Base-by-base conservation (phyloP, 2,329 filamentous ascomycete species). In the Neonectria punicea region DNA sequence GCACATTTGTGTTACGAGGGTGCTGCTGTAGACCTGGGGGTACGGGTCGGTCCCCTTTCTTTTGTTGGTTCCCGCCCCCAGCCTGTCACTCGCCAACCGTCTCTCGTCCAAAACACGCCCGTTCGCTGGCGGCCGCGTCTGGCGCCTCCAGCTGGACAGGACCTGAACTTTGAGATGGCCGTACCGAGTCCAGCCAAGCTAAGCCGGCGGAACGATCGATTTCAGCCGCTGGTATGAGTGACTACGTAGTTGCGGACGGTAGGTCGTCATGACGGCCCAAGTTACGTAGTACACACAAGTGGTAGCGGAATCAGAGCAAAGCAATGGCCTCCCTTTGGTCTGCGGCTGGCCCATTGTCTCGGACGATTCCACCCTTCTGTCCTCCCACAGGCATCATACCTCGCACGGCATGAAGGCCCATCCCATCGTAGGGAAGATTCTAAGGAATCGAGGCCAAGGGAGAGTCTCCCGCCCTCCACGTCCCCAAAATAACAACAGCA, bases 401-500 rank as follows among this genome's bases (percentile, higher is more conserved):
- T 60, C 20, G 36, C 53, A 63, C 32, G 53, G 18, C 39, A 61
- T 58, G 46, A 66, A 62, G n/a, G 34, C 36, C n/a, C 39, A 53
- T 53, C 51, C 20, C 30, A 54, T 56, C 32, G 62, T 63, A 66
- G 67, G 56, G 49, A 59, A 63, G 28, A 43, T 36, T 43, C 20
- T 22, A 39, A 47, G 44, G 34, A 55, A 5, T 39, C 36, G 9
- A n/a, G 39, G 13, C 39, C 39, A 20, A 18, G 39, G 39, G 44
- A 50, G 58, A 54, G 11, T 18, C 22, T 22, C 11, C 41, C 44
- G 41, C 25, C 36, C 36, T 49, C 58, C 63, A 58, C 51, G 22
- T 25, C 47, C 64, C 67, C 51, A 70, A 68, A 72, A 66, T 69
- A 71, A 67, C 60, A 53, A 36, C 39, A 56, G 28, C 55, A 67